These are phyloP conservation scores for Xanthoconium stramineum DNA, from an alignment of 768 basidiomycete species.

Conservation along the genomic window DNA sequence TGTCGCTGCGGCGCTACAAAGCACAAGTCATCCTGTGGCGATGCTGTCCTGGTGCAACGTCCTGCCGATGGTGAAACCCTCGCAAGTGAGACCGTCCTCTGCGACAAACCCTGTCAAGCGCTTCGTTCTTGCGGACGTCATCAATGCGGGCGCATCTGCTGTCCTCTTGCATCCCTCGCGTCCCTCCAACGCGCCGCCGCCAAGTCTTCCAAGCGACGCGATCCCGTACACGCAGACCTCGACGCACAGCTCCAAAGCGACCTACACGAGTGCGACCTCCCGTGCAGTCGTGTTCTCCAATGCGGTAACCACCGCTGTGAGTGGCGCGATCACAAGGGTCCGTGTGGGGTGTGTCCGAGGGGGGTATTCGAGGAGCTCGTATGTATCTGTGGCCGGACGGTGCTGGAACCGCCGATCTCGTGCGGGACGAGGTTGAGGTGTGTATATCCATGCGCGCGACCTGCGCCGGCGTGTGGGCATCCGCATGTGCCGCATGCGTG, in stretches of 20 bases:
- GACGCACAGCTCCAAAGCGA: conserved; percentile 36
- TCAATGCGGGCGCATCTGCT: conserved; percentile 81
- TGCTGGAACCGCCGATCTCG: conserved; percentile 83
- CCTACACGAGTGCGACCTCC: conserved; percentile 83
- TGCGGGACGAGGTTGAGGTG: conserved; percentile 84
- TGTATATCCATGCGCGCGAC: conserved; percentile 71
- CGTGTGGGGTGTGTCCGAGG: conserved; percentile 79
- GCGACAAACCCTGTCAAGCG: conserved; percentile 75
- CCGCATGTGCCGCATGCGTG: conserved; percentile 74
- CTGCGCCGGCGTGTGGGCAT: conserved; percentile 79
- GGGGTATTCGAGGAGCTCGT: conserved; percentile 91
- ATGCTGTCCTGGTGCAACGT: conserved; percentile 11
- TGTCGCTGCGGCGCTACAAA: conserved; percentile 85
- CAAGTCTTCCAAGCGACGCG: conserved; percentile 46
- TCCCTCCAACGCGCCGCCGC: conserved; percentile 53
- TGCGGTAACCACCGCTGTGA: conserved; percentile 84
- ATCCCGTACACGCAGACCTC: conserved; percentile 8
- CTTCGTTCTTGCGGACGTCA: conserved; percentile 84
- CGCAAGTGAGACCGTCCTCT: conserved; percentile 66
- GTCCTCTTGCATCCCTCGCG: conserved; percentile 74
- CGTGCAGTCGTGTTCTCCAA: conserved; percentile 67
- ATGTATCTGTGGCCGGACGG: conserved; percentile 83
- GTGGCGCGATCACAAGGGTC: conserved; percentile 74
- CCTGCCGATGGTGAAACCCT: conserved; percentile 23
- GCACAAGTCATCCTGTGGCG: conserved; percentile 46